Percentiles rank a stretch among this genome's conserved stretches.
Evolutionary conservation across 371 early-diverging fungal species (phyloP).

Genomic region (Lichtheimia ramosa): DNA sequence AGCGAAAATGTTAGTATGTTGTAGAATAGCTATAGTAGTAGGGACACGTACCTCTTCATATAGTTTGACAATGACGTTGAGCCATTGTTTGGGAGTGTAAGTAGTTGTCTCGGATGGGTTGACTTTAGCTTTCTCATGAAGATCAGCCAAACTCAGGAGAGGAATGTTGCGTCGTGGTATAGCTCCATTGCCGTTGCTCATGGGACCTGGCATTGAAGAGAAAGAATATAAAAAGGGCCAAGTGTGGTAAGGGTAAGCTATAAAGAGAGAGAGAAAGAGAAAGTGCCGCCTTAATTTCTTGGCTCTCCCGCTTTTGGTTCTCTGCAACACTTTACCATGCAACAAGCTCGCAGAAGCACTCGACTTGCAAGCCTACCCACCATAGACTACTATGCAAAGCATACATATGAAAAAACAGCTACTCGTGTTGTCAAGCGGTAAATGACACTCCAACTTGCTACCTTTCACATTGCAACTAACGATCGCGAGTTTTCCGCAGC

Average conservation of each 20-base stretch:
- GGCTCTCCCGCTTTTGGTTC: not conserved
- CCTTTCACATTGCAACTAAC: not conserved
- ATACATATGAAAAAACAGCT: too few species aligned
- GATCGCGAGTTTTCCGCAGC: too few species aligned
- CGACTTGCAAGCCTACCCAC: not conserved
- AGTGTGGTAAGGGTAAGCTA: not conserved
- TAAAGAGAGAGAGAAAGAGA: not conserved
- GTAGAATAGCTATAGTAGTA: too few species aligned
- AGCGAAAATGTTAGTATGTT: too few species aligned
- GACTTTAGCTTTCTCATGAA: constrained; percentile 1
- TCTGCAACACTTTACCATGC: not conserved
- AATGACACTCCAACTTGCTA: not conserved
- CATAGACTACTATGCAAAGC: not conserved
- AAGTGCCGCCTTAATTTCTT: not conserved
- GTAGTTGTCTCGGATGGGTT: constrained; percentile 14
- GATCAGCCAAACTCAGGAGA: not conserved
- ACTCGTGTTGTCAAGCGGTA: not conserved
- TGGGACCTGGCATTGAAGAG: too few species aligned
- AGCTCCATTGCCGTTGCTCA: too few species aligned
- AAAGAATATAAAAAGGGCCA: not conserved
- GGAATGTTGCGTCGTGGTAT: too few species aligned
- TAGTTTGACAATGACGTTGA: constrained; percentile 9
- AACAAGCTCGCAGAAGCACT: not conserved
- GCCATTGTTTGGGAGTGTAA: constrained; percentile 18
- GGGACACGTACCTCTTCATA: constrained; percentile 15